Evolutionary conservation across 1,284 basidiomycete genomes (phyloP).

Genomic region (Golubevia sp.): DNA sequence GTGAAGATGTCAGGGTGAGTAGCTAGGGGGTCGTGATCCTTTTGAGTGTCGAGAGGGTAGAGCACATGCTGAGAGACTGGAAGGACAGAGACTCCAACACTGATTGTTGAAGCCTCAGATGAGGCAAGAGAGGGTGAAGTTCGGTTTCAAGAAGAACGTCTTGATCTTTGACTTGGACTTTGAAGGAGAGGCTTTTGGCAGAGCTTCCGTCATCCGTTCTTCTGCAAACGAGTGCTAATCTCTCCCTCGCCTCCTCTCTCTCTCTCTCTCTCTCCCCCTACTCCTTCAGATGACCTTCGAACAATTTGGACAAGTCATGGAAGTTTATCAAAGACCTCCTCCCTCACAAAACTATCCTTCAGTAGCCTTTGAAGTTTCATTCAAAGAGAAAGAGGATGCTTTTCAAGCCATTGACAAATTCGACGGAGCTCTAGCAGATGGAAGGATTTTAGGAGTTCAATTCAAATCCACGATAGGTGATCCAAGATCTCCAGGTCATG

Average conservation of each 20-base stretch:
- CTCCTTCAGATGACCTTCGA: slow-evolving; percentile 40
- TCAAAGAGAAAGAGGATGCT: slow-evolving; percentile 33
- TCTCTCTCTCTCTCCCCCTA: background rate
- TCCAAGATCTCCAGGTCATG: background rate
- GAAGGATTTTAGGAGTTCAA: slow-evolving; percentile 44
- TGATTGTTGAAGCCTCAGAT: too few species aligned
- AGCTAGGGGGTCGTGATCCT: background rate
- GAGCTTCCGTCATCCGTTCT: too few species aligned
- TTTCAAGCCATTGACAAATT: slow-evolving; percentile 40
- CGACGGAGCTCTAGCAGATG: slow-evolving; percentile 52
- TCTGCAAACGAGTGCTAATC: too few species aligned
- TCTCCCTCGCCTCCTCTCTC: too few species aligned
- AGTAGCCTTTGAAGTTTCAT: slow-evolving; percentile 45
- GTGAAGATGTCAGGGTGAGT: slow-evolving; percentile 40
- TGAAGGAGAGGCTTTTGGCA: too few species aligned
- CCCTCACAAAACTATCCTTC: slow-evolving; percentile 40
- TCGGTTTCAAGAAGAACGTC: too few species aligned
- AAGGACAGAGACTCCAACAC: too few species aligned
- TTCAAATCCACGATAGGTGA: slow-evolving; percentile 22
- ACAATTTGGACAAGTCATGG: slow-evolving; percentile 38
- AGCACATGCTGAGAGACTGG: too few species aligned
- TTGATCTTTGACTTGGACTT: too few species aligned
- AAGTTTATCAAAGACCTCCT: slow-evolving; percentile 25
- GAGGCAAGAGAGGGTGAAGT: too few species aligned
- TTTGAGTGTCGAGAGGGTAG: background rate